Conservation (phyloP, 306 rosid genomes). For the Mimosa pudica region DNA sequence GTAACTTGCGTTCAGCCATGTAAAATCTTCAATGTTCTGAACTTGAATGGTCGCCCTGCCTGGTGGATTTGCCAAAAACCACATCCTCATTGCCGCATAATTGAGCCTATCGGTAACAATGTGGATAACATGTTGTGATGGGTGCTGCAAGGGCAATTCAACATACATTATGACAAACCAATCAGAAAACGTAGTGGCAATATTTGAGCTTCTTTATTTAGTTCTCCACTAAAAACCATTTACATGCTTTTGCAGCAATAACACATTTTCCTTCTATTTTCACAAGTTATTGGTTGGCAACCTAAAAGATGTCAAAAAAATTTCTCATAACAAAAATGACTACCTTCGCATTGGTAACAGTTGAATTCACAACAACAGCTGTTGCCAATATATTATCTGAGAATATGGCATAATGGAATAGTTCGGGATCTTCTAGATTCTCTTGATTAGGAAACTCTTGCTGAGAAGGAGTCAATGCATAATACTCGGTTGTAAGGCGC, state of each 20-base stretch:
- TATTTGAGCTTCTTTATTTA: neutral
- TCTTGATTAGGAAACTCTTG: constrained; percentile 75
- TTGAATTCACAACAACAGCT: constrained; percentile 91
- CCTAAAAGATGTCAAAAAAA: constrained; percentile 3
- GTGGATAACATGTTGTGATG: constrained; percentile 90
- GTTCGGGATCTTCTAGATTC: constrained; percentile 70
- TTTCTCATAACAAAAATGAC: constrained; percentile 3
- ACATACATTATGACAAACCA: constrained; percentile 30
- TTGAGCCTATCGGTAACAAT: constrained; percentile 90
- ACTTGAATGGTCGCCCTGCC: constrained; percentile 86
- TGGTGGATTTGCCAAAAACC: constrained; percentile 88
- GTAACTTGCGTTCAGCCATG: constrained; percentile 95
- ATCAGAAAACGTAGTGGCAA: constrained; percentile 24
- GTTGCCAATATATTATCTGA: constrained; percentile 93
- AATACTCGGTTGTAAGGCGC: constrained; percentile 94
- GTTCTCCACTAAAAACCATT: neutral
- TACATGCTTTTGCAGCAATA: neutral
- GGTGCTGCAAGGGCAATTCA: constrained; percentile 58
- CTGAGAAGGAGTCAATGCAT: constrained; percentile 72
- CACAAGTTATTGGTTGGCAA: neutral
- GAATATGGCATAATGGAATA: constrained; percentile 89
- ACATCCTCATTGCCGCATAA: constrained; percentile 97
- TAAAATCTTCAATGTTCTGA: constrained; percentile 85
- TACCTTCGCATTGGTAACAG: constrained; percentile 78
- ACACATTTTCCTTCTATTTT: constrained; percentile 10